A percentile compares a stretch with the other conserved stretches of the same genome.
These are phyloP conservation scores for Tephrocybe sp. DNA, from an alignment of 768 basidiomycete genomes.

Conservation along the genomic window DNA sequence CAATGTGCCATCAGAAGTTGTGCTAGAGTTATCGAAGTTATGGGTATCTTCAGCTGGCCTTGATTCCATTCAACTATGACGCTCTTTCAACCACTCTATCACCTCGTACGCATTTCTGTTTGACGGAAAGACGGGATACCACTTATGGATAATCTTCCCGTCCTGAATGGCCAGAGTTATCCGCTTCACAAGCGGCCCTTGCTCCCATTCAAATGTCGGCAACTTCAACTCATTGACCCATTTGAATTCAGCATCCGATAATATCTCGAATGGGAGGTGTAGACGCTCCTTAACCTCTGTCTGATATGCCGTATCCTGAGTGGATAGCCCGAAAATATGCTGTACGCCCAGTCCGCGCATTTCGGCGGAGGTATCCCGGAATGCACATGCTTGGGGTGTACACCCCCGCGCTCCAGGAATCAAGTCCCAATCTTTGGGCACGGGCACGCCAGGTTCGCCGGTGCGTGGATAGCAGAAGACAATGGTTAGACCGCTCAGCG, in stretches of 20 bases:
- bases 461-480: constrained; percentile 22
- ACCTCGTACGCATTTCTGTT: constrained; percentile 18
- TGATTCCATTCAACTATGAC: not conserved
- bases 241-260: constrained; percentile 18
- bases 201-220: constrained; percentile 21
- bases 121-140: constrained; percentile 20
- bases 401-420: constrained; percentile 23
- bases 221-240: constrained; percentile 15
- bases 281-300: constrained; percentile 19
- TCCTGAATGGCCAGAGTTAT: constrained; percentile 16
- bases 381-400: constrained; percentile 22
- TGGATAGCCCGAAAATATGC: constrained; percentile 20
- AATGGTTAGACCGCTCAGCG: constrained; percentile 17
- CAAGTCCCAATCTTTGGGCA: constrained; percentile 19
- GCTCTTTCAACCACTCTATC: constrained; percentile 18
- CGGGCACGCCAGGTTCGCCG: constrained; percentile 14
- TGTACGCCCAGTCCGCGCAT: constrained; percentile 16
- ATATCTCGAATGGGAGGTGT: constrained; percentile 18
- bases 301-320: constrained; percentile 20
- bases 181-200: constrained; percentile 16
- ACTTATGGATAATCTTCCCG: constrained; percentile 17
- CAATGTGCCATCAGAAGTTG: not conserved
- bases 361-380: constrained; percentile 18
- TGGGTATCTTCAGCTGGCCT: not conserved
- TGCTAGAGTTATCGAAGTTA: not conserved